Conservation (phyloP, 345 rosid genomes). For the Populus deltoides region DNA sequence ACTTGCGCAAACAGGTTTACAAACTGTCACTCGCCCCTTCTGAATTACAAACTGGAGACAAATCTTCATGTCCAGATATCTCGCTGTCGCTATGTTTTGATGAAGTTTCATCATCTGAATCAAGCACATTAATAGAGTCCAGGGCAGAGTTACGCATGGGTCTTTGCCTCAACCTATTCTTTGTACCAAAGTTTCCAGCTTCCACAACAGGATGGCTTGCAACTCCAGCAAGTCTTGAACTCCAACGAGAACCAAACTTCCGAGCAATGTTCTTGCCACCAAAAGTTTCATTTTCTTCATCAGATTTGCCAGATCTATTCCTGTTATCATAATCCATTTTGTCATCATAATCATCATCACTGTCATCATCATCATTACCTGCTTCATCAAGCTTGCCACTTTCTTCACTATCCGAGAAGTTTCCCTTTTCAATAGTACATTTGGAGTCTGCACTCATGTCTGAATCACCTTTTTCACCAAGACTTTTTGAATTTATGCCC, state of each 20-base stretch:
- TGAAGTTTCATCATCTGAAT: slow-evolving; percentile 42
- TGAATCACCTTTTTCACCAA: slow-evolving; percentile 13
- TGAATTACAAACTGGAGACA: slow-evolving; percentile 13
- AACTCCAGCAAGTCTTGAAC: slow-evolving; percentile 35
- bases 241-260: slow-evolving; percentile 29
- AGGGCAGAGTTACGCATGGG: slow-evolving; percentile 52
- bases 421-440: slow-evolving; percentile 16
- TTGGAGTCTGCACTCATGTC: slow-evolving; percentile 19
- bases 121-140: slow-evolving; percentile 23
- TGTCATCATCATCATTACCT: slow-evolving; percentile 3
- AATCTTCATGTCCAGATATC: slow-evolving; percentile 16
- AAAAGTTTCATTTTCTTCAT: slow-evolving; percentile 9
- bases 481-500: slow-evolving; percentile 20
- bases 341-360: slow-evolving; percentile 18
- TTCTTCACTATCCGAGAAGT: slow-evolving; percentile 19
- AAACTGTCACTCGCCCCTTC: slow-evolving; percentile 13
- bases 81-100: slow-evolving; percentile 3
- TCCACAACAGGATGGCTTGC: slow-evolving; percentile 23
- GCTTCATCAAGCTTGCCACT: slow-evolving; percentile 27
- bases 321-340: slow-evolving; percentile 16
- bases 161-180: slow-evolving; percentile 57
- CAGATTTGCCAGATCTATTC: slow-evolving; percentile 18
- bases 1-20: not conserved
- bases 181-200: slow-evolving; percentile 34
- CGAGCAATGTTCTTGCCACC: slow-evolving; percentile 6